These are phyloP conservation scores for Eucalyptus erythrocorys DNA, from an alignment of 345 rosid genomes.

Conservation along the genomic window DNA sequence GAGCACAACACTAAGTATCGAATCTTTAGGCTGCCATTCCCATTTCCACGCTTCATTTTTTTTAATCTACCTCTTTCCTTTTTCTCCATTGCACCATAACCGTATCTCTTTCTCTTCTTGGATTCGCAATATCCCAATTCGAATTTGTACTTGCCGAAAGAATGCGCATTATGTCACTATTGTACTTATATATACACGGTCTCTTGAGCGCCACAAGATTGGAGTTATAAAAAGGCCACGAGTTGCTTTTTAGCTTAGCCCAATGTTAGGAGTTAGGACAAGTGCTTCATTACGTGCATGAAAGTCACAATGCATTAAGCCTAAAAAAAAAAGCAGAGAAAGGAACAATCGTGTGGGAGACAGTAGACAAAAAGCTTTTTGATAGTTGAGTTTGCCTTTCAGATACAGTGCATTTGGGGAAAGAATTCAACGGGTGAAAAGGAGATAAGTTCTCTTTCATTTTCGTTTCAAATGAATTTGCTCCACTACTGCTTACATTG, in stretches of 20 bases:
- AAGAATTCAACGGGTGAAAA: neutral
- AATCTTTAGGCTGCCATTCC: neutral
- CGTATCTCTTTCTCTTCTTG: neutral
- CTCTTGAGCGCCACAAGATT: neutral
- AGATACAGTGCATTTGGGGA: neutral
- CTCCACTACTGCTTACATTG: neutral
- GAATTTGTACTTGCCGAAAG: neutral
- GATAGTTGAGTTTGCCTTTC: slow-evolving; percentile 14
- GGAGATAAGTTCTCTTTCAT: slow-evolving; percentile 7
- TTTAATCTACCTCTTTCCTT: neutral
- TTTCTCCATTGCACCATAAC: neutral
- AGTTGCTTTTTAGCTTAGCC: neutral
- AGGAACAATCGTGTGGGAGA: neutral
- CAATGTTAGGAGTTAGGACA: neutral
- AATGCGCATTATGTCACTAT: neutral
- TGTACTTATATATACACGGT: neutral
- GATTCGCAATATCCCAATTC: neutral
- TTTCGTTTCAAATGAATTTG: neutral
- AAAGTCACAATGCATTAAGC: neutral
- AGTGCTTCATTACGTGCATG: neutral
- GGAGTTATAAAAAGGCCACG: neutral
- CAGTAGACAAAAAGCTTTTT: neutral
- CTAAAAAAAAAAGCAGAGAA: neutral
- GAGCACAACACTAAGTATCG: neutral
- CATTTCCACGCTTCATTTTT: neutral